A percentile compares a stretch with the other conserved stretches of the same genome.
Evolutionary conservation across 495 filamentous ascomycete genomes (phyloP).

Genomic region (Tuber borchii): DNA sequence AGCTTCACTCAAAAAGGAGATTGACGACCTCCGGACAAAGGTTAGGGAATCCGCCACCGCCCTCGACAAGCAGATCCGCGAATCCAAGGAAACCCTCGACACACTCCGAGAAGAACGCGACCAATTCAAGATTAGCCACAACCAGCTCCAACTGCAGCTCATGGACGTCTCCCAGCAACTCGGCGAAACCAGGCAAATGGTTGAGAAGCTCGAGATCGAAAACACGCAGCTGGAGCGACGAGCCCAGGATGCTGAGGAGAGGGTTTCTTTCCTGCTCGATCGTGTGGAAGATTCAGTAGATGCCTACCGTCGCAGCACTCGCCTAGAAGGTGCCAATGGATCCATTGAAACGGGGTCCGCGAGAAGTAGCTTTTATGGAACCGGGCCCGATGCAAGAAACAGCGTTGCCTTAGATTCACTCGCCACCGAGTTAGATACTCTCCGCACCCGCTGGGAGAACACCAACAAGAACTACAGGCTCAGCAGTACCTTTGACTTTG

Average conservation of each 20-base stretch:
- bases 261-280: constrained; percentile 84
- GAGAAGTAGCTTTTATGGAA: constrained; percentile 48
- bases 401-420: constrained; percentile 84
- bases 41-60: constrained; percentile 57
- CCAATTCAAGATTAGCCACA: constrained; percentile 51
- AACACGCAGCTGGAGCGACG: constrained; percentile 71
- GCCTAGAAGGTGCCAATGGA: constrained; percentile 34
- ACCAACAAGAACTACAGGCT: constrained; percentile 90
- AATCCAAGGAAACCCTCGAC: constrained; percentile 61
- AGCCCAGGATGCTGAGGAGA: constrained; percentile 82
- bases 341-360: constrained; percentile 55
- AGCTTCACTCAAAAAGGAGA: constrained; percentile 55
- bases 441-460: constrained; percentile 87
- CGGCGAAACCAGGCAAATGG: constrained; percentile 52
- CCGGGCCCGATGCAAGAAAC: constrained; percentile 56
- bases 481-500: constrained; percentile 79
- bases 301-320: constrained; percentile 66
- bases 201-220: constrained; percentile 75
- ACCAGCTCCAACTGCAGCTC: constrained; percentile 56
- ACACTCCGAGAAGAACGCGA: constrained; percentile 62
- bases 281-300: constrained; percentile 90
- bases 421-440: constrained; percentile 79
- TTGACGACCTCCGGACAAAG: constrained; percentile 60
- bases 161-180: constrained; percentile 49
- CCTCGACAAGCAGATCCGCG: constrained; percentile 64